phyloP scores from a whole-genome alignment of 345 rosid species.

The Psidium guajava region DNA sequence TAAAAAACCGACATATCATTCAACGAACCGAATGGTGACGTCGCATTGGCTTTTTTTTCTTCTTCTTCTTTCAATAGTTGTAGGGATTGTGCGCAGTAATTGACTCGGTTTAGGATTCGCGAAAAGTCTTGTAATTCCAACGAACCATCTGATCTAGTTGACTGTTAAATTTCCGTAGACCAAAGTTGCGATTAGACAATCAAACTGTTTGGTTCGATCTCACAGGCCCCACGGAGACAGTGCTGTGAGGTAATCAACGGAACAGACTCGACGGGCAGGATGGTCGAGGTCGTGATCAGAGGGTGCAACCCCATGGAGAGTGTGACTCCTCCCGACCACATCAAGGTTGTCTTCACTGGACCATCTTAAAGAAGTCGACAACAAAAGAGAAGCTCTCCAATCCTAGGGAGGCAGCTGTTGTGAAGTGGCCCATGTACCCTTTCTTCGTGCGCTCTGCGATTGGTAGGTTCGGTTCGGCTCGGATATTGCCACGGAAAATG shows the following conservation, averaged over 20 bases:
- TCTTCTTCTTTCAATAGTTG: no score
- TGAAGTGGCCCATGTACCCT: not conserved
- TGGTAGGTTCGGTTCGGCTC: not conserved
- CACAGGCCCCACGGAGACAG: conserved; percentile 80
- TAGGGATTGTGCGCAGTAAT: not conserved
- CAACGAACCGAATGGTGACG: not conserved
- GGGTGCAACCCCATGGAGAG: conserved; percentile 48
- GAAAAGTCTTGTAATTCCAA: not conserved
- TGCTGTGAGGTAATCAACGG: conserved; percentile 46
- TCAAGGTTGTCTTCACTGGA: not conserved
- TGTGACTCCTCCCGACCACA: conserved; percentile 31
- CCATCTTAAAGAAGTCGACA: not conserved
- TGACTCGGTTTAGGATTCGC: not conserved
- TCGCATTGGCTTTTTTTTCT: not conserved
- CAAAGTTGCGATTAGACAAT: not conserved
- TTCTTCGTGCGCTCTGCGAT: not conserved
- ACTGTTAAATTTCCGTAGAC: not conserved
- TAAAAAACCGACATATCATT: not conserved
- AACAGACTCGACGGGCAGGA: conserved; percentile 1
- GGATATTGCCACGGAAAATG: not conserved
- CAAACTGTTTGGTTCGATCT: not conserved
- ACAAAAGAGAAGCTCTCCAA: not conserved
- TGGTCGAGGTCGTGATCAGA: conserved; percentile 44
- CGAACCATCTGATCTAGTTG: not conserved
- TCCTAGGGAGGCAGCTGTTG: not conserved